A percentile compares a stretch with the other conserved stretches of the same genome.
Conservation (phyloP, 2,329 filamentous ascomycete species). For the Paecilomyces niveus region DNA sequence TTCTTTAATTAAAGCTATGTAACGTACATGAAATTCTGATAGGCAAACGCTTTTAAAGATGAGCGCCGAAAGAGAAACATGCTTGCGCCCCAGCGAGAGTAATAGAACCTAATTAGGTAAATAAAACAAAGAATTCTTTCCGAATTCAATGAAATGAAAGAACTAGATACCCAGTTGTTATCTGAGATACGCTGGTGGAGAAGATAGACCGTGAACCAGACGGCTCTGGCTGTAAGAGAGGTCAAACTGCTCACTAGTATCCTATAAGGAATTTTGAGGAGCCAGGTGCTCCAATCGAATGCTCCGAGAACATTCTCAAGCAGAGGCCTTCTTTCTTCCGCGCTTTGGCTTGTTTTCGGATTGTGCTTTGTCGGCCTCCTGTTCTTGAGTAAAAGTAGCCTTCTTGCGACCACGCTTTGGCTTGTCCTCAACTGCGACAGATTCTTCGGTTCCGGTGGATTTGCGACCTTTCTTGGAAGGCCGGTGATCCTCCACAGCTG, state of each 20-base stretch:
- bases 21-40: not conserved
- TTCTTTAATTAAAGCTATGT: not conserved
- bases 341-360: not conserved
- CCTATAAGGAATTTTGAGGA: not conserved
- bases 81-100: not conserved
- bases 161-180: not conserved
- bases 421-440: conserved; percentile 4
- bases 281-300: not conserved
- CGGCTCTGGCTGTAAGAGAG: not conserved
- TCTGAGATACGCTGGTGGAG: not conserved
- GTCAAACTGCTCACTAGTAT: not conserved
- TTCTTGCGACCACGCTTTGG: conserved; percentile 8
- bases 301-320: not conserved
- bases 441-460: conserved; percentile 2
- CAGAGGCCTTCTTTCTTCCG: conserved; percentile 3
- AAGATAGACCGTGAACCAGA: not conserved
- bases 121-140: not conserved
- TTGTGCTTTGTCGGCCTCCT: not conserved
- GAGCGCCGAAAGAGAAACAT: not conserved
- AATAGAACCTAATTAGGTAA: not conserved
- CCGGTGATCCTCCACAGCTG: not conserved
- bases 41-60: not conserved
- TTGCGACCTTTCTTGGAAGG: conserved; percentile 1
- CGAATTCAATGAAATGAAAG: not conserved
- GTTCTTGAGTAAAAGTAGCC: conserved; percentile 5